A percentile compares a stretch with the other conserved stretches of the same genome.
phyloP scores from a whole-genome alignment of 306 rosid genomes.

The Clitoria ternatea region DNA sequence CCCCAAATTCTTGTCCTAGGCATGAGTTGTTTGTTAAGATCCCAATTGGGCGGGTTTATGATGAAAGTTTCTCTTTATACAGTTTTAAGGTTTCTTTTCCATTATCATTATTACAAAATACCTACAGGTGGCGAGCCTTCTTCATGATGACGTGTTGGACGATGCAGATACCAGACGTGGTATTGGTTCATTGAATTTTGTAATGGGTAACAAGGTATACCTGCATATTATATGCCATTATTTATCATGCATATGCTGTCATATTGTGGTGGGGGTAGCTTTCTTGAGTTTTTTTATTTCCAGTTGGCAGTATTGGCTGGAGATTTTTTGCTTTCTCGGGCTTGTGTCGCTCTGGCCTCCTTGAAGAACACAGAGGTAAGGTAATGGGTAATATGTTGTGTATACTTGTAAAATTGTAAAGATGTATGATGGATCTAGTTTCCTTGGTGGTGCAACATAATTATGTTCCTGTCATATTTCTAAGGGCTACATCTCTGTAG shows the following conservation, averaged over 20 bases:
- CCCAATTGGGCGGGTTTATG: not conserved
- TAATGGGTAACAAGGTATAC: slow-evolving; percentile 92
- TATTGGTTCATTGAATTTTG: slow-evolving; percentile 68
- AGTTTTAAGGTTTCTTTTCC: not conserved
- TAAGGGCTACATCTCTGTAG: slow-evolving; percentile 38
- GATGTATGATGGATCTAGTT: slow-evolving; percentile 5
- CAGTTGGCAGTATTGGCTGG: slow-evolving; percentile 96
- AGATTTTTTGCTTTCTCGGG: slow-evolving; percentile 94
- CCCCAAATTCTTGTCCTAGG: not conserved
- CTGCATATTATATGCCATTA: not conserved
- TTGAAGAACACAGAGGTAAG: slow-evolving; percentile 82
- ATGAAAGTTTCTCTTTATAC: not conserved
- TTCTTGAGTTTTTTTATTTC: slow-evolving; percentile 20
- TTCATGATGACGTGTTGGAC: slow-evolving; percentile 97
- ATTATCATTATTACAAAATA: slow-evolving; percentile 4
- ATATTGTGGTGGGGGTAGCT: slow-evolving; percentile 21
- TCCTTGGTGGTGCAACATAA: not conserved
- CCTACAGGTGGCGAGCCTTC: slow-evolving; percentile 91
- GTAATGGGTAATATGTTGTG: slow-evolving; percentile 4
- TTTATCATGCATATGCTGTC: not conserved
- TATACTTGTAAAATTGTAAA: not conserved
- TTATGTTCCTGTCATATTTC: slow-evolving; percentile 4
- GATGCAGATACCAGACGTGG: slow-evolving; percentile 98
- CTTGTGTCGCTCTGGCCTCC: slow-evolving; percentile 94
- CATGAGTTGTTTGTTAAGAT: not conserved